A percentile compares a stretch with the other conserved stretches of the same genome.
Evolutionary conservation across 306 rosid species (phyloP).

Genomic region (Malus sylvestris): DNA sequence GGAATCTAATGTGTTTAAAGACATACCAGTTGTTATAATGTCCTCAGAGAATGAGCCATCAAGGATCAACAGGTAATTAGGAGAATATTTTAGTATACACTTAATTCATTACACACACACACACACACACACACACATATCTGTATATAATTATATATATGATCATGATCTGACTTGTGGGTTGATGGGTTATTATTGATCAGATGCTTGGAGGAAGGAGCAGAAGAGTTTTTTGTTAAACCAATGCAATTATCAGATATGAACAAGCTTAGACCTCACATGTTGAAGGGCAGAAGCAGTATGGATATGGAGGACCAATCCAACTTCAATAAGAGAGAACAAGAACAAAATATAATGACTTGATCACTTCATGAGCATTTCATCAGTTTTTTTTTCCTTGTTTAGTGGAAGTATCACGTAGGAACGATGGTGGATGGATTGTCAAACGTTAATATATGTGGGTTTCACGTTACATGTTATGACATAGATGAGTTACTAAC

Average conservation of each 20-base stretch:
- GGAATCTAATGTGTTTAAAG: slow-evolving; percentile 76
- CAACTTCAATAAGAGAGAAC: slow-evolving; percentile 25
- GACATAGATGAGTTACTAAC: background rate
- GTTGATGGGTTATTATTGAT: background rate
- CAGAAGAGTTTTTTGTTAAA: slow-evolving; percentile 73
- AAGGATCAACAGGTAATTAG: slow-evolving; percentile 62
- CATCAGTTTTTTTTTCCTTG: background rate
- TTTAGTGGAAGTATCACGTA: background rate
- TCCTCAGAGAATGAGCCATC: slow-evolving; percentile 82
- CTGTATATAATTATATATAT: background rate
- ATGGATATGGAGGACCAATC: slow-evolving; percentile 26
- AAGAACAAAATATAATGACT: slow-evolving; percentile 27
- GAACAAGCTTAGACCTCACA: slow-evolving; percentile 65
- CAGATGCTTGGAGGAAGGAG: slow-evolving; percentile 92
- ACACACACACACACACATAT: too few relatives aligned
- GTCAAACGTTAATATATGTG: background rate
- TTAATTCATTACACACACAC: too few relatives aligned
- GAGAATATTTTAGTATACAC: background rate
- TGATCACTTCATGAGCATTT: background rate
- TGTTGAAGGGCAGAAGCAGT: slow-evolving; percentile 35
- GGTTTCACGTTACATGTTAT: background rate
- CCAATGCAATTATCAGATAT: slow-evolving; percentile 78
- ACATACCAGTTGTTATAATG: slow-evolving; percentile 89
- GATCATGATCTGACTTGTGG: background rate
- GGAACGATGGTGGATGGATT: background rate